Base-by-base conservation (phyloP, 129 eudicot species). In the Apium graveolens region DNA sequence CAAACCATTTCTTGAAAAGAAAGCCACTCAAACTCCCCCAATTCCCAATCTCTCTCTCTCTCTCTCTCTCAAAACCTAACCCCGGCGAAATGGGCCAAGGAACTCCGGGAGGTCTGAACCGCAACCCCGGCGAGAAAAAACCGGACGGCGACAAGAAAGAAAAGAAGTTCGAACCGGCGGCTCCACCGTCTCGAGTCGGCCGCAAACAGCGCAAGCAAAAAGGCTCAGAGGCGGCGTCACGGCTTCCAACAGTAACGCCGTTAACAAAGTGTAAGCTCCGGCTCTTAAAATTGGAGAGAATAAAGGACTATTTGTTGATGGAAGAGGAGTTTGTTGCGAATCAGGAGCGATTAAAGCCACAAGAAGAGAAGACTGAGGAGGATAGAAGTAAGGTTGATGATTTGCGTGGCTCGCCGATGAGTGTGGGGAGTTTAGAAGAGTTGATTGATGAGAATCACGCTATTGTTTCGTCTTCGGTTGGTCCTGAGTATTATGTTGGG, bases 381-480 rank as follows among this genome's bases (percentile, higher is more conserved):
- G 98, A 94, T 26, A 80, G 98, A 34, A 82, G 88, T 7, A 94
- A 94, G 82, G 98, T 94, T 35, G 98, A 94, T 73, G 98, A 94
- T 83, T 80, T 94, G 1, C 83, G 98, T 24, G 98, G 98, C 26
- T 79, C 92, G 44, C 98, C 98, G 34, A 91, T 94, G 98, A 94
- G 98, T 55, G 98, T 94, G 5, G 98, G 98, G 51, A 94, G 87
- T 80, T 37, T 94, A 82, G 98, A 94, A 82, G 98, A 94, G 87
- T 49, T 94, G 81, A 94, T 94, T 80, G 98, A 94, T 86, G 98
- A 94, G 90, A 94, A 94, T 81, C 98, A 94, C 24, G 98, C 98
- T 1, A 94, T 94, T 78, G 98, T 94, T n/a, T 91, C 97, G 49
- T 86, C 92, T 39, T 89, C 96, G 35, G 97, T 91, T 16, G 98